A percentile compares a stretch with the other conserved stretches of the same genome.
phyloP scores from a whole-genome alignment of 163 green algal species.

The Scenedesmus sp. region DNA sequence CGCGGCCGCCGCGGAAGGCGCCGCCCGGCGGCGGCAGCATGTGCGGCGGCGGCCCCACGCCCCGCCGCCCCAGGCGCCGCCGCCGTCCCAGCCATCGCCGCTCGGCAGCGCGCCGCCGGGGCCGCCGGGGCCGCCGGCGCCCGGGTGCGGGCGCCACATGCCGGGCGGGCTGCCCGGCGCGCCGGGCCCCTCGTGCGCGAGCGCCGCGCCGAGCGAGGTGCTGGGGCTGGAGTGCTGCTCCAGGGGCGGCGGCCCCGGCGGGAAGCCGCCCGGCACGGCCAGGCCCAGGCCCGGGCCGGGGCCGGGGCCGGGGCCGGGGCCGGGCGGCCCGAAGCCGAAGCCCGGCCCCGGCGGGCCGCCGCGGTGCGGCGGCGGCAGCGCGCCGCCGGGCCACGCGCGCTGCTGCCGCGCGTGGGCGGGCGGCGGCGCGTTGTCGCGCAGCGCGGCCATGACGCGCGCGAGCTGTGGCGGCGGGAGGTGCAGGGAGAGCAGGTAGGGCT shows the following conservation, averaged over 20 bases:
- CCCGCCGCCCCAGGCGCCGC: not conserved
- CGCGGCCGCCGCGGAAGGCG: slow-evolving; percentile 32
- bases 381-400: not conserved
- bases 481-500: slow-evolving; percentile 37
- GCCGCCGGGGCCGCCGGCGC: no score
- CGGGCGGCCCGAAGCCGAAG: no score
- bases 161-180: not conserved
- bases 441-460: slow-evolving; percentile 10
- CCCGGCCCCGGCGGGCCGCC: no score
- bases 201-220: slow-evolving; percentile 18
- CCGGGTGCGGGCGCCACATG: no score
- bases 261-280: not conserved
- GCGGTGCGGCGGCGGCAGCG: no score
- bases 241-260: not conserved
- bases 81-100: slow-evolving; percentile 21
- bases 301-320: no score
- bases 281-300: no score
- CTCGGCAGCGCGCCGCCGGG: slow-evolving; percentile 8
- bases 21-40: not conserved
- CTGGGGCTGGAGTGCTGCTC: slow-evolving; percentile 36
- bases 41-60: not conserved
- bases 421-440: slow-evolving; percentile 34
- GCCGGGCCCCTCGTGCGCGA: not conserved
- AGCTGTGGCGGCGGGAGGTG: slow-evolving; percentile 36
- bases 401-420: not conserved